Percentiles rank a stretch among this genome's conserved stretches.
These are phyloP conservation scores for Xylariaceae sp. DNA, from an alignment of 2,329 filamentous ascomycete genomes.

Conservation along the genomic window DNA sequence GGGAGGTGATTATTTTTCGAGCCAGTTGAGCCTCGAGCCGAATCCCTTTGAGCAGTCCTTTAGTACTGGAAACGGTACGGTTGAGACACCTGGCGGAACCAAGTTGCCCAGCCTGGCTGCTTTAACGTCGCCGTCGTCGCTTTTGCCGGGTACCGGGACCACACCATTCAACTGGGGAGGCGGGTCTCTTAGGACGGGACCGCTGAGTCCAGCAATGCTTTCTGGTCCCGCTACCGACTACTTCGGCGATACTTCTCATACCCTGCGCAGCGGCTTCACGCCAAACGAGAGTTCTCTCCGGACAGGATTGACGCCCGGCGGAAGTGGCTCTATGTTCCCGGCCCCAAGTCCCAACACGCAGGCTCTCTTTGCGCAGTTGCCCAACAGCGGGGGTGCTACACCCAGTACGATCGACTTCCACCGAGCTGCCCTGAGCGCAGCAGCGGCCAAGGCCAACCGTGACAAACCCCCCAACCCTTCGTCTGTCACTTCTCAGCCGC, in stretches of 20 bases:
- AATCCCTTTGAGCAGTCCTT: constrained; percentile 98
- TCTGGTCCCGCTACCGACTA: constrained; percentile 82
- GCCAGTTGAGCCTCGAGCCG: constrained; percentile 69
- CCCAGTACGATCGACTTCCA: constrained; percentile 92
- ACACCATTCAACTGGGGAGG: constrained; percentile 73
- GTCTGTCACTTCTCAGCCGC: constrained; percentile 47
- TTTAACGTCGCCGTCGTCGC: constrained; percentile 81
- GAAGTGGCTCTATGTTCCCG: constrained; percentile 95
- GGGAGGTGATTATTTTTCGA: constrained; percentile 59
- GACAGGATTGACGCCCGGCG: constrained; percentile 87
- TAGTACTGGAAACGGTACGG: constrained; percentile 50
- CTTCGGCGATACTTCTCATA: constrained; percentile 69
- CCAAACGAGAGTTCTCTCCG: constrained; percentile 93
- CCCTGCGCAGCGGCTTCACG: constrained; percentile 78
- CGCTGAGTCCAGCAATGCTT: constrained; percentile 94
- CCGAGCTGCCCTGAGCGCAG: constrained; percentile 79
- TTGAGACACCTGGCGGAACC: constrained; percentile 75
- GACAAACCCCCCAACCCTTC: constrained; percentile 37
- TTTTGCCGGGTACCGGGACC: constrained; percentile 66
- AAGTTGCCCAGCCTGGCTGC: constrained; percentile 86
- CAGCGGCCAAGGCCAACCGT: constrained; percentile 54
- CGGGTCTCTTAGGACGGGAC: constrained; percentile 83
- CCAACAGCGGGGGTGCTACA: constrained; percentile 70
- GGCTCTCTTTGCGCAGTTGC: constrained; percentile 71
- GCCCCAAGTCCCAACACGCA: constrained; percentile 82